These are phyloP conservation scores for Saccharomycopsis malanga DNA, from an alignment of 805 yeast species.

Conservation along the genomic window DNA sequence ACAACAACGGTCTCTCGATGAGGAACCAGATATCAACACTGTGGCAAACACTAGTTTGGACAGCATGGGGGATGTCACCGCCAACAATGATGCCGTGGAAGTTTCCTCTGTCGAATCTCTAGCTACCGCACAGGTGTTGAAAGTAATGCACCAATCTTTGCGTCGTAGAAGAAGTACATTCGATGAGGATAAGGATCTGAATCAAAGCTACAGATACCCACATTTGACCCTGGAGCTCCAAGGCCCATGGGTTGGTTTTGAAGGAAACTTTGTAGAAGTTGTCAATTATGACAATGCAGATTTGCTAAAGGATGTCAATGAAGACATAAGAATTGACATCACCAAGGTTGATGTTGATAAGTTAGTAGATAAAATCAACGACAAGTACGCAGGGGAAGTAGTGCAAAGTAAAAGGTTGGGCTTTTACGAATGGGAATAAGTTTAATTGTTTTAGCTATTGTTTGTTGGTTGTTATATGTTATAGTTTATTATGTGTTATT, in stretches of 20 bases:
- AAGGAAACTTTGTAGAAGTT: conserved; percentile 36
- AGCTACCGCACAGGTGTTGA: conserved; percentile 5
- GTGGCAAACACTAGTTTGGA: conserved; percentile 2
- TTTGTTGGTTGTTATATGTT: background rate
- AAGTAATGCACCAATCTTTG: conserved; percentile 8
- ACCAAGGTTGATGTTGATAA: conserved; percentile 10
- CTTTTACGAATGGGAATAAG: conserved; percentile 20
- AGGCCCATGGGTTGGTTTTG: conserved; percentile 45
- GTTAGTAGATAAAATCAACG: conserved; percentile 14
- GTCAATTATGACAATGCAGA: conserved; percentile 25
- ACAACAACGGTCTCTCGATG: background rate
- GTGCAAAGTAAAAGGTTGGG: background rate
- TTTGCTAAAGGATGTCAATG: conserved; percentile 13
- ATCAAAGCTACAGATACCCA: conserved; percentile 37
- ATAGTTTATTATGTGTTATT: background rate
- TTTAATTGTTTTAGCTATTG: background rate
- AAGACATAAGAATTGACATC: conserved; percentile 17
- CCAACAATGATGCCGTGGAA: conserved; percentile 1
- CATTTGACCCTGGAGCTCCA: conserved; percentile 32
- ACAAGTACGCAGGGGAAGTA: conserved; percentile 18
- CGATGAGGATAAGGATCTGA: conserved; percentile 41
- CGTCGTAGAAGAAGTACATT: conserved; percentile 34
- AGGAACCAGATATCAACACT: background rate
- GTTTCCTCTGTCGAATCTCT: conserved; percentile 4
- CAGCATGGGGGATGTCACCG: background rate